phyloP scores from a whole-genome alignment of 2,329 filamentous ascomycete species.

The Orbilia quercus region DNA sequence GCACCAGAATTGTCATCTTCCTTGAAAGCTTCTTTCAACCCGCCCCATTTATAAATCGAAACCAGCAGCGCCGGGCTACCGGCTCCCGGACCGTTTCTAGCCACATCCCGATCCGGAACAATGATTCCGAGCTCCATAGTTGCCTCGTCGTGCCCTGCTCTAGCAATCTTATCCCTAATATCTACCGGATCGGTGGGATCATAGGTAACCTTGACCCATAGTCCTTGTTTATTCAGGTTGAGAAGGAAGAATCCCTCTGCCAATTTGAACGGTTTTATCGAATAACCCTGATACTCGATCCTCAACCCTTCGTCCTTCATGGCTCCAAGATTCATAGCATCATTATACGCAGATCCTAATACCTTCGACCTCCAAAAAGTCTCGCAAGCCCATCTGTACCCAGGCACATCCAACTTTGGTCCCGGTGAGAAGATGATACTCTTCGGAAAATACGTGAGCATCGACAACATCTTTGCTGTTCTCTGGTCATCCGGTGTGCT shows the following conservation, averaged over 20 bases:
- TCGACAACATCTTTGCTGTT: conserved; percentile 29
- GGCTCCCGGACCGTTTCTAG: conserved; percentile 25
- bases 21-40: conserved; percentile 39
- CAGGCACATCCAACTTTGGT: conserved; percentile 21
- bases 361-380: conserved; percentile 46
- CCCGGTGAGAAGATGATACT: conserved; percentile 47
- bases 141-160: conserved; percentile 20
- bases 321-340: conserved; percentile 27
- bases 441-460: conserved; percentile 32
- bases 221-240: conserved; percentile 20
- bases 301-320: conserved; percentile 36
- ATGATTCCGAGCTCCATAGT: conserved; percentile 32
- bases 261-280: conserved; percentile 31
- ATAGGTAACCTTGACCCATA: conserved; percentile 40
- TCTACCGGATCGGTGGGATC: conserved; percentile 22
- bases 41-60: conserved; percentile 29
- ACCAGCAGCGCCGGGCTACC: conserved; percentile 30
- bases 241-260: conserved; percentile 23
- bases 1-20: conserved; percentile 19
- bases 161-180: conserved; percentile 18
- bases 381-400: conserved; percentile 39
- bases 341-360: conserved; percentile 20
- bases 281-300: conserved; percentile 37
- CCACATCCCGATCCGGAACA: conserved; percentile 26
- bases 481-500: conserved; percentile 34